Conservation (phyloP, 768 basidiomycete genomes). For the Termitomyces eurrhizus region DNA sequence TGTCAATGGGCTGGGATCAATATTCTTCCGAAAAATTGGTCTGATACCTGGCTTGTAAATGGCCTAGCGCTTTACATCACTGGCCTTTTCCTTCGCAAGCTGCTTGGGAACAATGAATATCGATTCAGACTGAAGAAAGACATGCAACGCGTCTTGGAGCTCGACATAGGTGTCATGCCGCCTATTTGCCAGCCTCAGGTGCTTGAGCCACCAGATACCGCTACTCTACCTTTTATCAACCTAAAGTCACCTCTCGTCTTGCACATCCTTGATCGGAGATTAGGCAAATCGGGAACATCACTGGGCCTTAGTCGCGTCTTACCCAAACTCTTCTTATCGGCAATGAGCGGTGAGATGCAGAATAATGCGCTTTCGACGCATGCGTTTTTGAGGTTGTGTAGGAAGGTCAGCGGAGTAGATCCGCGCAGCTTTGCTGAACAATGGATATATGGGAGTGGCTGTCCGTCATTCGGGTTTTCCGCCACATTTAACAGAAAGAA, state of each 20-base stretch:
- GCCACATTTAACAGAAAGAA: slow-evolving; percentile 96
- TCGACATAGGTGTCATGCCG: slow-evolving; percentile 85
- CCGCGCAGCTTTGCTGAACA: slow-evolving; percentile 92
- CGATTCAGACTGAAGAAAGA: slow-evolving; percentile 94
- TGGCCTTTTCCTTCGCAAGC: slow-evolving; percentile 78
- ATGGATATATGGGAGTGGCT: slow-evolving; percentile 98
- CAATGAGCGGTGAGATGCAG: slow-evolving; percentile 85
- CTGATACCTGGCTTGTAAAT: slow-evolving; percentile 96
- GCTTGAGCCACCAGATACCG: slow-evolving; percentile 79
- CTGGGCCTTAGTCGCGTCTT: slow-evolving; percentile 92
- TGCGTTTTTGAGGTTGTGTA: slow-evolving; percentile 84
- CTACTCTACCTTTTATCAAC: slow-evolving; percentile 83
- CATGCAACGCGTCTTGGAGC: slow-evolving; percentile 86
- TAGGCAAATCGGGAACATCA: slow-evolving; percentile 94
- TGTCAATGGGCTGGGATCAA: slow-evolving; percentile 98
- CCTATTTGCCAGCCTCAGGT: slow-evolving; percentile 92
- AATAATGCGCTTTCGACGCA: slow-evolving; percentile 88
- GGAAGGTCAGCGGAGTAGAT: slow-evolving; percentile 92
- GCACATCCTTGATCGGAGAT: slow-evolving; percentile 89
- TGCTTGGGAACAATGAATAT: slow-evolving; percentile 96
- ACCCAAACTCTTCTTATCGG: slow-evolving; percentile 92
- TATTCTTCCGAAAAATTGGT: slow-evolving; percentile 89
- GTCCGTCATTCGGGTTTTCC: slow-evolving; percentile 85
- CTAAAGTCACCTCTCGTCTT: slow-evolving; percentile 95
- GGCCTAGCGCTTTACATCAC: slow-evolving; percentile 90